A percentile compares a stretch with the other conserved stretches of the same genome.
Conservation (phyloP, 1,139 yeast species). For the Scheffersomyces lignicola region DNA sequence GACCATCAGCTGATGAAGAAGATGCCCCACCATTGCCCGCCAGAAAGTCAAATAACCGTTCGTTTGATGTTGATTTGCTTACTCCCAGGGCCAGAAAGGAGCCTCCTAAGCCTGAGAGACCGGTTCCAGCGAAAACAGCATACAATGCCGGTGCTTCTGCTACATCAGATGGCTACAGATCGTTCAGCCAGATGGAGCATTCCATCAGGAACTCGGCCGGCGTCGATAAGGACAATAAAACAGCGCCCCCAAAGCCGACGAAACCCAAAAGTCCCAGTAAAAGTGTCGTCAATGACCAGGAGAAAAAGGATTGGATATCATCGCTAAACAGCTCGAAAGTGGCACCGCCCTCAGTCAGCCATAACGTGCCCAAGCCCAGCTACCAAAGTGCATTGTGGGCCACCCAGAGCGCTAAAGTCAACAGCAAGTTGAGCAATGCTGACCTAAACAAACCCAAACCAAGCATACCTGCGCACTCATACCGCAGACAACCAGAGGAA, state of each 20-base stretch:
- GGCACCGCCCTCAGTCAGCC: neutral
- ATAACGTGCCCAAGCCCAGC: conserved; percentile 14
- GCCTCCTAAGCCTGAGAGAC: conserved; percentile 4
- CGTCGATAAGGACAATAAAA: conserved; percentile 2
- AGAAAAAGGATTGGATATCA: conserved; percentile 11
- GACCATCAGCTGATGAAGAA: conserved; percentile 12
- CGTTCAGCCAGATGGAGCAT: conserved; percentile 1
- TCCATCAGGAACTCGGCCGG: neutral
- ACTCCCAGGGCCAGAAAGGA: conserved; percentile 20
- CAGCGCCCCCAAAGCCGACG: conserved; percentile 14
- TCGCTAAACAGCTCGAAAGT: conserved; percentile 9
- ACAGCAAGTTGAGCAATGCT: neutral
- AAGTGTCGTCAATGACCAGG: neutral
- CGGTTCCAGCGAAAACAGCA: neutral
- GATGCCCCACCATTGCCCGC: conserved; percentile 13
- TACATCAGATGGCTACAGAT: neutral
- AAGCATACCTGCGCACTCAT: conserved; percentile 8
- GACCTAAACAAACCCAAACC: conserved; percentile 6
- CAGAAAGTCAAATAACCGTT: conserved; percentile 8
- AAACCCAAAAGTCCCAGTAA: conserved; percentile 11
- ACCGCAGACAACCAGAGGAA: conserved; percentile 5
- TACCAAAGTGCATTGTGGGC: conserved; percentile 13
- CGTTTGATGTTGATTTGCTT: conserved; percentile 20
- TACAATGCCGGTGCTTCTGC: neutral
- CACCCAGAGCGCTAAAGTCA: conserved; percentile 11